phyloP scores from a whole-genome alignment of 176 grass and related monocot genomes.

The Zoysia pacifica region DNA sequence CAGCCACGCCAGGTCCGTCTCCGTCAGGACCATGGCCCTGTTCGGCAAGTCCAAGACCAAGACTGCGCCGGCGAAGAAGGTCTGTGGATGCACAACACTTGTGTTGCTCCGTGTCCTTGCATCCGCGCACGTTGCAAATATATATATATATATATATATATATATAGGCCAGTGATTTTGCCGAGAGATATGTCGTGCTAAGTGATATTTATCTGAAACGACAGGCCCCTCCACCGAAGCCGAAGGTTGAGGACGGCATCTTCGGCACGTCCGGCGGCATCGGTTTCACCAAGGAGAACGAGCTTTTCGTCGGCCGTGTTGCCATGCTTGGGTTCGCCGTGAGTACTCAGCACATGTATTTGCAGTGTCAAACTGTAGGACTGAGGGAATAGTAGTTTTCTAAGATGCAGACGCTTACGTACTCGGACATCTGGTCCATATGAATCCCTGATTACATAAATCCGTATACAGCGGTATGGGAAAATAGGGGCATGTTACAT shows the following conservation, averaged over 20 bases:
- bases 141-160: neutral
- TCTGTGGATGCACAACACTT: conserved; percentile 1
- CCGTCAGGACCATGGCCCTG: conserved; percentile 59
- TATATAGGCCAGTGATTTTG: neutral
- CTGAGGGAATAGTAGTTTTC: neutral
- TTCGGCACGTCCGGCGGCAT: conserved; percentile 98
- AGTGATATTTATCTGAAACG: neutral
- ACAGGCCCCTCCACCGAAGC: conserved; percentile 34
- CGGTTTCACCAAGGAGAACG: conserved; percentile 99
- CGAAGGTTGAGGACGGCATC: conserved; percentile 78
- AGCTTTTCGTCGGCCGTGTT: conserved; percentile 96
- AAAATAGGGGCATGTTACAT: neutral
- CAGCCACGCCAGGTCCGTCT: conserved; percentile 36
- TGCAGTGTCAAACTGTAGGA: too few species aligned
- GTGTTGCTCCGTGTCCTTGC: neutral
- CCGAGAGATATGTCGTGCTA: neutral
- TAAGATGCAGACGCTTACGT: neutral
- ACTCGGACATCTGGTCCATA: neutral
- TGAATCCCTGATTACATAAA: neutral
- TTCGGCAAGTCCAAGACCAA: conserved; percentile 87
- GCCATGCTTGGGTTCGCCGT: conserved; percentile 99
- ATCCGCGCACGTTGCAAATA: too few species aligned
- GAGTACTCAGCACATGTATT: conserved; percentile 30
- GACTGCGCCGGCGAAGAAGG: conserved; percentile 64
- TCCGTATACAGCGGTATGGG: neutral